Percentiles rank a stretch among this genome's conserved stretches.
Evolutionary conservation across 2,329 filamentous ascomycete genomes (phyloP).

Genomic region (Fusarium secorum): DNA sequence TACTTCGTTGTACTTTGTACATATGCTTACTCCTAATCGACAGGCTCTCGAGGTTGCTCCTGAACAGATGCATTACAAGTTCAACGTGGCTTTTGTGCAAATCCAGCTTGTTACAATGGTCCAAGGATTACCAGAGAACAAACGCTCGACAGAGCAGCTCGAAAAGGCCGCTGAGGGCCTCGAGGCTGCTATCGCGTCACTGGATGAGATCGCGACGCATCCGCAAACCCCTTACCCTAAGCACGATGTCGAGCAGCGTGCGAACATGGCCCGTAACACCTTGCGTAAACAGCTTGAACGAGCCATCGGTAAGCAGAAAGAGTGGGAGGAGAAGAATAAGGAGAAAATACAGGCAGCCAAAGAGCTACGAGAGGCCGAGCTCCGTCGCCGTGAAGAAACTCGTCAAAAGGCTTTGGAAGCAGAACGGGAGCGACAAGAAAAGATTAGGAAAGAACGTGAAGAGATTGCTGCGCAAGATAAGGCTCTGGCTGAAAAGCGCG

Average conservation of each 20-base stretch:
- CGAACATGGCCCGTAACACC: conserved; percentile 96
- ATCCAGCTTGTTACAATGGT: conserved; percentile 90
- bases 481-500: conserved; percentile 71
- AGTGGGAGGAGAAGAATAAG: conserved; percentile 93
- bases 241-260: conserved; percentile 89
- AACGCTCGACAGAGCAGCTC: conserved; percentile 81
- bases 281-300: conserved; percentile 91
- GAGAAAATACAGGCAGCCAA: conserved; percentile 84
- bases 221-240: conserved; percentile 85
- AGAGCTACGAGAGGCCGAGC: conserved; percentile 80
- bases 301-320: conserved; percentile 81
- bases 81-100: conserved; percentile 98
- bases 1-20: not conserved
- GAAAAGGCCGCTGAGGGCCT: conserved; percentile 81
- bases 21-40: conserved; percentile 15
- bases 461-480: conserved; percentile 80
- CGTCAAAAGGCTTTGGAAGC: conserved; percentile 71
- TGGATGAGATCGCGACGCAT: conserved; percentile 69
- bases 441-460: conserved; percentile 86
- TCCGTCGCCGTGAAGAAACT: conserved; percentile 79
- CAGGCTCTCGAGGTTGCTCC: conserved; percentile 80
- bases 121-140: conserved; percentile 75
- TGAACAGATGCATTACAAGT: conserved; percentile 89
- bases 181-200: conserved; percentile 80
- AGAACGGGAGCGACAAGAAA: conserved; percentile 77